A percentile compares a stretch with the other conserved stretches of the same genome.
These are phyloP conservation scores for Skeletonema grethae DNA, from an alignment of 108 stramenopile genomes.

Conservation along the genomic window DNA sequence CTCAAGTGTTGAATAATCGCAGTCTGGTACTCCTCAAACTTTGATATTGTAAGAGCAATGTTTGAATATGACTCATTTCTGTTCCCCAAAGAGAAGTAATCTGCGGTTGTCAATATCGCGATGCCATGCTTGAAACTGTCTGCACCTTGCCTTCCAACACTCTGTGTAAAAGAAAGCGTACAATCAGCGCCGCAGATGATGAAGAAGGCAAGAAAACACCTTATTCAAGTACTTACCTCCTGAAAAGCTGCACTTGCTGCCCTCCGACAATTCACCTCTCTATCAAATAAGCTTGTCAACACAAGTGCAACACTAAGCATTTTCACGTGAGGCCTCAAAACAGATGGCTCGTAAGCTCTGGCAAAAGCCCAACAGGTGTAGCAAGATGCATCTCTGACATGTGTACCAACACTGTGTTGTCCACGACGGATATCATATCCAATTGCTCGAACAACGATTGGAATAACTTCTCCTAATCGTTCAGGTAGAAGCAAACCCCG, in stretches of 20 bases:
- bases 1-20: slow-evolving; percentile 82
- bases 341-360: slow-evolving; percentile 89
- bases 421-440: slow-evolving; percentile 91
- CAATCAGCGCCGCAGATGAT: neutral
- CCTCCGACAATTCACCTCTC: slow-evolving; percentile 97
- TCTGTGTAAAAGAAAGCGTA: slow-evolving; percentile 1
- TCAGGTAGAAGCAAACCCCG: slow-evolving; percentile 94
- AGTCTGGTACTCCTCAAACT: slow-evolving; percentile 81
- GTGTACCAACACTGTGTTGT: slow-evolving; percentile 91
- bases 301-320: slow-evolving; percentile 80
- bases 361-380: slow-evolving; percentile 99
- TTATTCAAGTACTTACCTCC: slow-evolving; percentile 53
- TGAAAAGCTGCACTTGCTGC: slow-evolving; percentile 99
- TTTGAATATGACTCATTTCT: slow-evolving; percentile 80
- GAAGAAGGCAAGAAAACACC: neutral
- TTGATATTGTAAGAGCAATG: slow-evolving; percentile 75
- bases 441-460: slow-evolving; percentile 81
- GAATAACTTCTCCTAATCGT: slow-evolving; percentile 81
- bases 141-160: slow-evolving; percentile 46
- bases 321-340: slow-evolving; percentile 73
- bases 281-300: slow-evolving; percentile 92
- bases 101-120: slow-evolving; percentile 91
- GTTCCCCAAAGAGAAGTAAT: slow-evolving; percentile 97
- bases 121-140: slow-evolving; percentile 95
- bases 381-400: slow-evolving; percentile 98